phyloP scores from a whole-genome alignment of 2,329 filamentous ascomycete genomes.

The Exophiala phaeomuriformis region DNA sequence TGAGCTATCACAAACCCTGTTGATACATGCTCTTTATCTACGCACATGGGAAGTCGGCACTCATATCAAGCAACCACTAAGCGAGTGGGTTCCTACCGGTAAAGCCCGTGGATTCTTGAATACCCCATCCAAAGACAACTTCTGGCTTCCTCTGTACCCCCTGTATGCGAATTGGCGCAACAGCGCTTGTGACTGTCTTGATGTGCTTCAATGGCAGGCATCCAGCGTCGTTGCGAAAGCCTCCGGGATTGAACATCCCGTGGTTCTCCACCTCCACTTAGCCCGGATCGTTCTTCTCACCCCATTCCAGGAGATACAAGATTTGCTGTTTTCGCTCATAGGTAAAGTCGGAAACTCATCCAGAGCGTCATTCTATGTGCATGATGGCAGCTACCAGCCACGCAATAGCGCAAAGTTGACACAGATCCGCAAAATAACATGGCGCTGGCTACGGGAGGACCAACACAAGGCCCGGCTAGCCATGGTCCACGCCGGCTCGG shows the following conservation, averaged over 20 bases:
- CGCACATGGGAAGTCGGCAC: constrained; percentile 44
- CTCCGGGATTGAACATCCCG: constrained; percentile 48
- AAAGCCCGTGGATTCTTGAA: constrained; percentile 34
- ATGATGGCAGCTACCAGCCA: constrained; percentile 24
- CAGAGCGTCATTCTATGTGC: constrained; percentile 22
- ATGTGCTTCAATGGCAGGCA: constrained; percentile 53
- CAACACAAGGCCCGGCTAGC: constrained; percentile 52
- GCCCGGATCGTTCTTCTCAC: constrained; percentile 48
- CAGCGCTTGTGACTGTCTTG: constrained; percentile 42
- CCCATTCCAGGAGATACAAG: constrained; percentile 42
- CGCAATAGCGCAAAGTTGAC: constrained; percentile 21
- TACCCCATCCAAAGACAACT: constrained; percentile 32
- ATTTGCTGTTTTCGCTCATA: constrained; percentile 27
- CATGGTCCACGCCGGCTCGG: constrained; percentile 48
- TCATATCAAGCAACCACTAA: constrained; percentile 41
- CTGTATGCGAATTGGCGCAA: constrained; percentile 44
- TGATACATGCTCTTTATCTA: constrained; percentile 46
- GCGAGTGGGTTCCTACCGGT: constrained; percentile 41
- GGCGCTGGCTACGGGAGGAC: constrained; percentile 46
- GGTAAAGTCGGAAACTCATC: constrained; percentile 20
- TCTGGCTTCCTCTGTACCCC: constrained; percentile 44
- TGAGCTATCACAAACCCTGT: constrained; percentile 44
- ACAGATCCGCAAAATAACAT: constrained; percentile 34
- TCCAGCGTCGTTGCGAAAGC: constrained; percentile 46
- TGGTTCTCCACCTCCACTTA: constrained; percentile 50